Evolutionary conservation across 2,329 filamentous ascomycete species (phyloP).

Genomic region (Ophiobolus disseminans): DNA sequence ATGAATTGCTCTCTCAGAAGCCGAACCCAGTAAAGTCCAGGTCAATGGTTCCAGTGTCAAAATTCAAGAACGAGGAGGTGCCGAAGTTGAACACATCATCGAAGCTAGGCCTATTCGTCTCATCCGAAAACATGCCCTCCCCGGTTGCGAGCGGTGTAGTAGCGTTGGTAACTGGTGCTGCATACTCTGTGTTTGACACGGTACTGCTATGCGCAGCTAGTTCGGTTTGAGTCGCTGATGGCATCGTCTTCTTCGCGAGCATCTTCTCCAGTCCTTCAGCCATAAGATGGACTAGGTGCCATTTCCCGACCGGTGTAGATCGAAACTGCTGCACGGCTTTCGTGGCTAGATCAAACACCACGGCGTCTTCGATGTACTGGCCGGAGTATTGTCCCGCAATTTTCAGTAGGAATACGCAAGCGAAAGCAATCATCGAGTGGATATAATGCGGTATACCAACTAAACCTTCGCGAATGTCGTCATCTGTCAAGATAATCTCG

Average conservation of each 20-base stretch:
- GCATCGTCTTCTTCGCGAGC: slow-evolving; percentile 22
- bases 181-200: neutral
- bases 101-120: slow-evolving; percentile 21
- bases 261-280: slow-evolving; percentile 56
- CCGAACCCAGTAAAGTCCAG: slow-evolving; percentile 32
- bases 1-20: slow-evolving; percentile 8
- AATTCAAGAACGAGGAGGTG: slow-evolving; percentile 34
- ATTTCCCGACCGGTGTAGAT: slow-evolving; percentile 52
- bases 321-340: slow-evolving; percentile 53
- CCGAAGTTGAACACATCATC: slow-evolving; percentile 33
- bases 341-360: slow-evolving; percentile 49
- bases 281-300: slow-evolving; percentile 58
- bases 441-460: slow-evolving; percentile 60
- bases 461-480: slow-evolving; percentile 51
- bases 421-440: slow-evolving; percentile 62
- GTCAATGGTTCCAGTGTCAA: slow-evolving; percentile 34
- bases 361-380: slow-evolving; percentile 48
- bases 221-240: slow-evolving; percentile 9
- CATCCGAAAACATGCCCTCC: neutral
- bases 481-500: slow-evolving; percentile 54
- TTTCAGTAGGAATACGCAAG: slow-evolving; percentile 61
- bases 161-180: neutral
- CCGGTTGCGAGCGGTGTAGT: neutral
- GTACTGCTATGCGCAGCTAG: too few relatives aligned
- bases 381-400: slow-evolving; percentile 54